Evolutionary conservation across 176 grass and related monocot genomes (phyloP).

Genomic region (Bromus sterilis): DNA sequence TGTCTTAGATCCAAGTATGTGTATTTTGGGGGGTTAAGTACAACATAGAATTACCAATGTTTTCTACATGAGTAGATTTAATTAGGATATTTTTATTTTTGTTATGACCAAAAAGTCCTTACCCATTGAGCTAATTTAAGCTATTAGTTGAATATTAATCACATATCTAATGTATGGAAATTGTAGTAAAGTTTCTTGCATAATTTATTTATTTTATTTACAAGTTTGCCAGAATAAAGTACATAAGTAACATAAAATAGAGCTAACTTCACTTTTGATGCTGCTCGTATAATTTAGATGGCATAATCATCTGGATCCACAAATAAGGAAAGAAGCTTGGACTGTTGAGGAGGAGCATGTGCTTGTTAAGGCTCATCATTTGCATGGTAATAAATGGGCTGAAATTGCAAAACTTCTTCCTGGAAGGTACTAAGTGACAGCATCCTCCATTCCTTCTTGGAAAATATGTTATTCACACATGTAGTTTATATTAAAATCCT

Average conservation of each 20-base stretch:
- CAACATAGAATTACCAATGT: background rate
- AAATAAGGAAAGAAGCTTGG: conserved; percentile 89
- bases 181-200: background rate
- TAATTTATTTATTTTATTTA: background rate
- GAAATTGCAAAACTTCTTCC: conserved; percentile 91
- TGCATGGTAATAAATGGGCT: conserved; percentile 97
- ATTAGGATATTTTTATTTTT: background rate
- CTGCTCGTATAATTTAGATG: conserved; percentile 60
- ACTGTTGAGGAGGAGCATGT: conserved; percentile 60
- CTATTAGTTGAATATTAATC: background rate
- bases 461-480: conserved; percentile 8
- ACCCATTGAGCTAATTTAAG: background rate
- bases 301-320: conserved; percentile 96
- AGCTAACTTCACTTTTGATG: conserved; percentile 8
- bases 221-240: background rate
- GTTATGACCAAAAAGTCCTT: background rate
- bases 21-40: background rate
- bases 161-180: background rate
- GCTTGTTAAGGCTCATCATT: conserved; percentile 64
- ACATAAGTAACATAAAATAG: background rate
- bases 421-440: conserved; percentile 65
- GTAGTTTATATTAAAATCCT: background rate
- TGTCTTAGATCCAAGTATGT: background rate
- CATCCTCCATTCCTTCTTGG: conserved; percentile 8
- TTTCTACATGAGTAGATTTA: background rate